These are phyloP conservation scores for Diutina siamensis DNA, from an alignment of 1,139 yeast genomes.

Conservation along the genomic window DNA sequence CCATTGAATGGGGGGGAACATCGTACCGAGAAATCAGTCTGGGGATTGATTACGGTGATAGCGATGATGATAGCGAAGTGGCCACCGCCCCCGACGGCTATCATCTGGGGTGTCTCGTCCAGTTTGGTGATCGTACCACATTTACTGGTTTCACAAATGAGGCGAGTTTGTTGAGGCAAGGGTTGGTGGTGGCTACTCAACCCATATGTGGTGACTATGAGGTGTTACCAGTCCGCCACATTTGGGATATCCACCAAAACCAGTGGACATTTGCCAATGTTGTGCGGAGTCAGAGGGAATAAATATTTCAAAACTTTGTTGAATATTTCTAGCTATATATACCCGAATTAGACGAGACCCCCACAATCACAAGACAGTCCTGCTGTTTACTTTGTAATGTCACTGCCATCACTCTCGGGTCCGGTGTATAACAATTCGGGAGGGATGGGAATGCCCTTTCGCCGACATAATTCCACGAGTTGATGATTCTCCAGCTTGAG, in stretches of 20 bases:
- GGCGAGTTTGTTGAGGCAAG: background rate
- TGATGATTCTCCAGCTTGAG: slow-evolving; percentile 28
- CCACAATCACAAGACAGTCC: background rate
- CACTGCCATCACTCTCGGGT: slow-evolving; percentile 15
- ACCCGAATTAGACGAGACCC: too few relatives aligned
- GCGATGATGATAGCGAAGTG: slow-evolving; percentile 22
- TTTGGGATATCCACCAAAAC: background rate
- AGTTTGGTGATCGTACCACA: background rate
- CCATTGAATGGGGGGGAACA: slow-evolving; percentile 70
- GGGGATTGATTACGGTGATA: slow-evolving; percentile 27
- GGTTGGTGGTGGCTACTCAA: background rate
- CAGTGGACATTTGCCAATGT: background rate
- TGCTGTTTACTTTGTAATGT: background rate
- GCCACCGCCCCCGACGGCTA: background rate
- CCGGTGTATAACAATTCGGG: slow-evolving; percentile 27
- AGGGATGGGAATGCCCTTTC: slow-evolving; percentile 28
- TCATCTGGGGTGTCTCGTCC: background rate
- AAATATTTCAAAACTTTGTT: background rate
- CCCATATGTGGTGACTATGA: too few relatives aligned
- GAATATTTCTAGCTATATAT: too few relatives aligned
- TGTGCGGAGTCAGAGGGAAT: background rate
- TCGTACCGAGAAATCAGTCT: slow-evolving; percentile 23
- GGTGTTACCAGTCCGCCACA: background rate
- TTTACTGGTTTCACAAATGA: slow-evolving; percentile 2
- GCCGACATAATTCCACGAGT: slow-evolving; percentile 23